These are phyloP conservation scores for Aureobasidium pullulans DNA, from an alignment of 2,329 filamentous ascomycete genomes.

Conservation along the genomic window DNA sequence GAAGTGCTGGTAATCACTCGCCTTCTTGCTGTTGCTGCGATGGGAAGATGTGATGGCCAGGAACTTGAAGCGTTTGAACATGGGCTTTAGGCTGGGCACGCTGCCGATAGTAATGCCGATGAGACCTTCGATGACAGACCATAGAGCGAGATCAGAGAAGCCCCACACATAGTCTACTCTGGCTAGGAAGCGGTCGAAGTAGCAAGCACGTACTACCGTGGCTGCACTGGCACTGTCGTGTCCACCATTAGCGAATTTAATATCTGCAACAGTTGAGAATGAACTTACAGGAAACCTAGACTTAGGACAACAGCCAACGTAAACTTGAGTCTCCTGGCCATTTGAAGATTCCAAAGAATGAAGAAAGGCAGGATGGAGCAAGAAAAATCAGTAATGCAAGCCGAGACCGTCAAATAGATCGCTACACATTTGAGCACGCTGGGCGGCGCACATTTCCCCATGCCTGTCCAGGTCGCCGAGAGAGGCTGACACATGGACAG, in stretches of 20 bases:
- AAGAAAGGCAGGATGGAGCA: slow-evolving; percentile 30
- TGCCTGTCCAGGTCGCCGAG: slow-evolving; percentile 15
- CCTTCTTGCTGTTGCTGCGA: neutral
- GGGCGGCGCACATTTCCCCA: slow-evolving; percentile 5
- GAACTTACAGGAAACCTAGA: slow-evolving; percentile 24
- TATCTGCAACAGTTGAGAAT: too few relatives aligned
- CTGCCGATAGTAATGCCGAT: slow-evolving; percentile 16
- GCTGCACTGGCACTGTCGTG: slow-evolving; percentile 38
- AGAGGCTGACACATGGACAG: slow-evolving; percentile 15
- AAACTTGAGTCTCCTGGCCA: slow-evolving; percentile 27
- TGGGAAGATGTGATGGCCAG: neutral
- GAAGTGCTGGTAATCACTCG: neutral
- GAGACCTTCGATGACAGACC: slow-evolving; percentile 15
- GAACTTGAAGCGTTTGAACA: slow-evolving; percentile 4
- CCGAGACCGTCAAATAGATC: slow-evolving; percentile 12
- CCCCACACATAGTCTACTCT: slow-evolving; percentile 30
- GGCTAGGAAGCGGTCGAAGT: slow-evolving; percentile 29
- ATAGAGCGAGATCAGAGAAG: slow-evolving; percentile 14
- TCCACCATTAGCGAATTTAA: neutral
- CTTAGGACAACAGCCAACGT: slow-evolving; percentile 27
- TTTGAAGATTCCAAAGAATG: slow-evolving; percentile 30
- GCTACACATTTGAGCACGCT: slow-evolving; percentile 14
- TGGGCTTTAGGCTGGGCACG: slow-evolving; percentile 14
- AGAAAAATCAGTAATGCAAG: slow-evolving; percentile 29
- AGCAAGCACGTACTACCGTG: slow-evolving; percentile 36